phyloP scores from a whole-genome alignment of 2,329 filamentous ascomycete genomes.

The Dactylellina parvicollis region DNA sequence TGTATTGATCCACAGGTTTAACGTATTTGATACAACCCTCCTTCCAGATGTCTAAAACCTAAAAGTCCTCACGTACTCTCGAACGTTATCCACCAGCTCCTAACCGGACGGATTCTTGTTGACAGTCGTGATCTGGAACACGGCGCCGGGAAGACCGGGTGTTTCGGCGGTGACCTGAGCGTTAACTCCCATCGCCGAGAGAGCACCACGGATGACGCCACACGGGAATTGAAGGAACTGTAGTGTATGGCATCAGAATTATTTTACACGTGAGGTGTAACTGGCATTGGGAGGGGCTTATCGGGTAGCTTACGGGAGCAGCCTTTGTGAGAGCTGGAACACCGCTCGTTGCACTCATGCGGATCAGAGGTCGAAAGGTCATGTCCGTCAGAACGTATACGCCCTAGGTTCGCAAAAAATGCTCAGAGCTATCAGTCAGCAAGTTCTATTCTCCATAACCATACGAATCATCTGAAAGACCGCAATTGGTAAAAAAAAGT shows the following conservation, averaged over 20 bases:
- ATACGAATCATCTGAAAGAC: neutral
- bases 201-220: slow-evolving; percentile 87
- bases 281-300: neutral
- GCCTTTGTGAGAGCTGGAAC: slow-evolving; percentile 75
- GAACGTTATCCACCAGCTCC: slow-evolving; percentile 19
- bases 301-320: slow-evolving; percentile 73
- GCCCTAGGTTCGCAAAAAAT: slow-evolving; percentile 68
- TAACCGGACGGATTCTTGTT: slow-evolving; percentile 49
- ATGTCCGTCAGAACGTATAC: slow-evolving; percentile 97
- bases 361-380: slow-evolving; percentile 83
- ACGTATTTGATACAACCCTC: neutral
- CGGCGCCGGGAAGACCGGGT: slow-evolving; percentile 83
- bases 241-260: neutral
- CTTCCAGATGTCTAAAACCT: slow-evolving; percentile 5
- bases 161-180: slow-evolving; percentile 92
- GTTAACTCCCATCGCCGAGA: slow-evolving; percentile 89
- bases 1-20: slow-evolving; percentile 3
- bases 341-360: slow-evolving; percentile 85
- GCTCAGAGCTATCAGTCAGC: neutral
- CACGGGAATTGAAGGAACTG: slow-evolving; percentile 96
- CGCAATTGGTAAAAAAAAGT: neutral
- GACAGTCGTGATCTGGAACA: slow-evolving; percentile 81
- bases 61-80: slow-evolving; percentile 22
- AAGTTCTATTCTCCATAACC: neutral
- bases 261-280: neutral